phyloP scores from a whole-genome alignment of 2,329 filamentous ascomycete genomes.

The Verticillium tricorpus region DNA sequence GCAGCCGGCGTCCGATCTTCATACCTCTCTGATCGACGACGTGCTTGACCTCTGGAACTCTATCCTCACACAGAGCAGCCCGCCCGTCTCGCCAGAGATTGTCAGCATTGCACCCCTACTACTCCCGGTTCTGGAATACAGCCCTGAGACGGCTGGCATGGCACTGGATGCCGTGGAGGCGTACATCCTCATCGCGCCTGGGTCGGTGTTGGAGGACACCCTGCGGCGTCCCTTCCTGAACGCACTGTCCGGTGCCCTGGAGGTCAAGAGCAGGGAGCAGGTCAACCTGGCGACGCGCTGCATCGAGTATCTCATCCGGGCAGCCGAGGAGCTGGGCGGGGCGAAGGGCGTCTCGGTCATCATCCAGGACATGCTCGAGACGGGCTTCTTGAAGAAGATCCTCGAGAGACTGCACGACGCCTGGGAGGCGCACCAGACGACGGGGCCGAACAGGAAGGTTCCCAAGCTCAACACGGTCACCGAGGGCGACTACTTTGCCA shows the following conservation, averaged over 20 bases:
- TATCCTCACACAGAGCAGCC: conserved; percentile 62
- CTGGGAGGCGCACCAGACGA: conserved; percentile 72
- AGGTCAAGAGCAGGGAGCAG: conserved; percentile 52
- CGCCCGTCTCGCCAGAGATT: conserved; percentile 58
- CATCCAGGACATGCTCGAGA: conserved; percentile 59
- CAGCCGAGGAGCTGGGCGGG: conserved; percentile 58
- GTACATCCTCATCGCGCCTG: conserved; percentile 66
- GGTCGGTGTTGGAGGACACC: conserved; percentile 56
- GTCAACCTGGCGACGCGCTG: conserved; percentile 54
- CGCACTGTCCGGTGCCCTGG: conserved; percentile 45
- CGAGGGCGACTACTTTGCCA: conserved; percentile 79
- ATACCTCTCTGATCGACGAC: conserved; percentile 85
- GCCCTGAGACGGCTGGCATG: conserved; percentile 57
- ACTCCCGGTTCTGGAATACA: conserved; percentile 63
- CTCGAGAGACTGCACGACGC: conserved; percentile 63
- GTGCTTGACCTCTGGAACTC: conserved; percentile 84
- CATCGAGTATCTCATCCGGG: conserved; percentile 61
- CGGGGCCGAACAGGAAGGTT: conserved; percentile 70
- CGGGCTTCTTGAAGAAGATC: conserved; percentile 58
- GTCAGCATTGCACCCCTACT: conserved; percentile 57
- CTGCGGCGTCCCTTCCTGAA: conserved; percentile 45
- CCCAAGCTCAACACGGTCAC: conserved; percentile 69
- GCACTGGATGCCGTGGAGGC: conserved; percentile 63
- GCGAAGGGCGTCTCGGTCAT: conserved; percentile 57
- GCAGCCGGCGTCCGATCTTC: conserved; percentile 67